Conservation (phyloP, 2,329 filamentous ascomycete species). For the Ophiocordyceps robertsii region DNA sequence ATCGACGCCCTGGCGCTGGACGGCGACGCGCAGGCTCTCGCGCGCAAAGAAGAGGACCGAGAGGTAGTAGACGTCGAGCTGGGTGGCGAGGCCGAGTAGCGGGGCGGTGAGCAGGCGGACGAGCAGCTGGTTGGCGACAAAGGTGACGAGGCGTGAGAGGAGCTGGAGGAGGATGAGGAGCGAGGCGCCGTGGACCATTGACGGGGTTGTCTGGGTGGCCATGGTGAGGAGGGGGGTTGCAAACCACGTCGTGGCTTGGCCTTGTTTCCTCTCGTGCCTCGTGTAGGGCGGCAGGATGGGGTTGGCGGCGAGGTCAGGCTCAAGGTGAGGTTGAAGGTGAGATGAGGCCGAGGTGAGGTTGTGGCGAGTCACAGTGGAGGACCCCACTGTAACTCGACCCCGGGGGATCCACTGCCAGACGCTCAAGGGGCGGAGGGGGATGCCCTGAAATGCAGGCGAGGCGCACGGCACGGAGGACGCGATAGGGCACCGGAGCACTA, state of each 20-base stretch:
- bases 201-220: not conserved
- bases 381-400: not conserved
- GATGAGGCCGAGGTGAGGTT: too few relatives aligned
- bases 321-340: too few relatives aligned
- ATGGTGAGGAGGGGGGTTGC: too few relatives aligned
- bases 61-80: conserved; percentile 85
- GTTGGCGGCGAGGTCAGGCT: too few relatives aligned
- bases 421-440: too few relatives aligned
- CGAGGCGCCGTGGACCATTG: conserved; percentile 55
- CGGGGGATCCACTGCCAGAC: not conserved
- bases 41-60: conserved; percentile 90
- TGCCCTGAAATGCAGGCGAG: not conserved
- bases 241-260: too few relatives aligned
- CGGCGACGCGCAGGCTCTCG: conserved; percentile 80
- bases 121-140: conserved; percentile 81
- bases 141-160: conserved; percentile 75
- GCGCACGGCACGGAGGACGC: too few relatives aligned
- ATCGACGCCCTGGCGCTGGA: conserved; percentile 54
- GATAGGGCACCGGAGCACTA: too few relatives aligned
- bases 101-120: conserved; percentile 78
- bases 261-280: not conserved
- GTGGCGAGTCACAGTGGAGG: not conserved
- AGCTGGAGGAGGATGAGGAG: conserved; percentile 83
- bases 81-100: conserved; percentile 72
- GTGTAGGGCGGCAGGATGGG: not conserved